Evolutionary conservation across 768 basidiomycete genomes (phyloP).

Genomic region (Gloeophyllum trabeum): DNA sequence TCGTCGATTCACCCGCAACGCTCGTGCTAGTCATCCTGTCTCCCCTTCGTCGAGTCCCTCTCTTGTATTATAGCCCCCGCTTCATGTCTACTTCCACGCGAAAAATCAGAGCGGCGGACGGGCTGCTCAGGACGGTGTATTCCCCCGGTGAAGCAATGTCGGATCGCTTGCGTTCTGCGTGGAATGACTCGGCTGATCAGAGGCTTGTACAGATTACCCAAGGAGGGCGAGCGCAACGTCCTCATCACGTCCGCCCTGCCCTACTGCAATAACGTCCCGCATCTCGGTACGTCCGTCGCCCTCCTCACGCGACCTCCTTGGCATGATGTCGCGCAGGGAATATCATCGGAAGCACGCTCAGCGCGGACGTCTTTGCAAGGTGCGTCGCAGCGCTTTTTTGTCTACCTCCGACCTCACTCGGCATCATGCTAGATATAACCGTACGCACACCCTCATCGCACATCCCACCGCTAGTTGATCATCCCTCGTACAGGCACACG

Average conservation of each 20-base stretch:
- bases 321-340: conserved; percentile 37
- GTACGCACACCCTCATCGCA: conserved; percentile 8
- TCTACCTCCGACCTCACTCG: conserved; percentile 8
- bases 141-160: conserved; percentile 33
- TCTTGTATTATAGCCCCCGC: no score
- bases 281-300: conserved; percentile 53
- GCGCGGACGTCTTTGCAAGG: conserved; percentile 95
- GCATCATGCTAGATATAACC: conserved; percentile 12
- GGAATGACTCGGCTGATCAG: background rate
- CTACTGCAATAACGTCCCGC: conserved; percentile 95
- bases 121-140: conserved; percentile 29
- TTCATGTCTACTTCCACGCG: conserved; percentile 21
- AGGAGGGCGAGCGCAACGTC: conserved; percentile 78
- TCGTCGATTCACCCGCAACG: no score
- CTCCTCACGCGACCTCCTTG: conserved; percentile 8
- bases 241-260: conserved; percentile 93
- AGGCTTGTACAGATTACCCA: conserved; percentile 43
- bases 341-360: conserved; percentile 91
- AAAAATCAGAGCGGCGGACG: conserved; percentile 29
- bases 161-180: conserved; percentile 8
- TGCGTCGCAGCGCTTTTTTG: conserved; percentile 64
- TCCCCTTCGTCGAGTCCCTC: no score
- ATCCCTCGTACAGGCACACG: conserved; percentile 36
- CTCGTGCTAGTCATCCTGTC: no score
- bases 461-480: background rate